Evolutionary conservation across 768 basidiomycete genomes (phyloP).

Genomic region (Boletellus ananiceps): DNA sequence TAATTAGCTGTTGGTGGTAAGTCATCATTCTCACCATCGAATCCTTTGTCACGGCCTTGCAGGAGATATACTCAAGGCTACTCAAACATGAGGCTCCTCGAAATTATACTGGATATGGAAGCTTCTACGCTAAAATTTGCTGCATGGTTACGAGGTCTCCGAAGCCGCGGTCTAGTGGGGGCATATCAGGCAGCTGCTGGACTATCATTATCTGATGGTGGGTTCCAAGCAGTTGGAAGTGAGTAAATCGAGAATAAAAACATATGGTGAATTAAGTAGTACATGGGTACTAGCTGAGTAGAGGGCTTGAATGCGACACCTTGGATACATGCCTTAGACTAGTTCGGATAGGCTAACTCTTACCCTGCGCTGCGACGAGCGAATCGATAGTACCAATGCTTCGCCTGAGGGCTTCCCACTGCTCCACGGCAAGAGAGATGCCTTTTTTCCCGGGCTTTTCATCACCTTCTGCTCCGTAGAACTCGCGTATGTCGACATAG

Average conservation of each 20-base stretch:
- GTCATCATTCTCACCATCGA: conserved; percentile 22
- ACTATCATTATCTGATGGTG: conserved; percentile 33
- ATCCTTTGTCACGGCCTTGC: conserved; percentile 5
- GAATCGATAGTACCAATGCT: conserved; percentile 45
- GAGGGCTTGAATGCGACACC: neutral
- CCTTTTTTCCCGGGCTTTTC: conserved; percentile 82
- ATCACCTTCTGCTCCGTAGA: conserved; percentile 53
- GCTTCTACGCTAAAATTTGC: conserved; percentile 49
- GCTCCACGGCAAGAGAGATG: conserved; percentile 60
- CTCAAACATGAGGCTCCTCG: conserved; percentile 46
- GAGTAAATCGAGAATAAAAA: neutral
- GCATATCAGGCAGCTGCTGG: conserved; percentile 73
- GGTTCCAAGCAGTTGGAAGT: neutral
- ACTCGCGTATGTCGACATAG: conserved; percentile 73
- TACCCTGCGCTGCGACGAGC: conserved; percentile 36
- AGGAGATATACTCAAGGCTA: conserved; percentile 62
- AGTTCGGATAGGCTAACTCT: conserved; percentile 8
- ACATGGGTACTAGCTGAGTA: conserved; percentile 1
- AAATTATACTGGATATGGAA: conserved; percentile 59
- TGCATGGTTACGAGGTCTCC: conserved; percentile 67
- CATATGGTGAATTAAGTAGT: neutral
- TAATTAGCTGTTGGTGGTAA: conserved; percentile 73
- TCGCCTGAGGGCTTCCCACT: conserved; percentile 59
- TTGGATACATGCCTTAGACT: neutral
- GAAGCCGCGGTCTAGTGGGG: conserved; percentile 54